Base-by-base conservation (phyloP, 495 filamentous ascomycete species). In the Bryoglossum gracile region DNA sequence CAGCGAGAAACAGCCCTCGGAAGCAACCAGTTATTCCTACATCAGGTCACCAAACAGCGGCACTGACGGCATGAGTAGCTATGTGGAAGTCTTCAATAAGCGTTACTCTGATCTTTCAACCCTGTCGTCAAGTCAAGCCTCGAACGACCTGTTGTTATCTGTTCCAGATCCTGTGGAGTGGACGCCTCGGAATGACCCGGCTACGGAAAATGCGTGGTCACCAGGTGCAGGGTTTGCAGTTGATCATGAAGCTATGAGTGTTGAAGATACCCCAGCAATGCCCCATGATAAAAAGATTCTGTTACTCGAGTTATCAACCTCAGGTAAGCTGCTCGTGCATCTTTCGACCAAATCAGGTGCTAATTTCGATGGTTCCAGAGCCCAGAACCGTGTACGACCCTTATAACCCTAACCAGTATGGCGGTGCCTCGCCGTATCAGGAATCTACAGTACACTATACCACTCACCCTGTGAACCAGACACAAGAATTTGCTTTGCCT, bases 101-200 rank as follows among this genome's bases (percentile, higher is more conserved):
- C 40, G 14, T 1, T 52, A 46, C 36, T 52, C 49, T 3, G 25
- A 40, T 17, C 8, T 14, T 8, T 52, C 49, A 3, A 38, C 28
- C 17, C n/a, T 2, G 4, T 26, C 45, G 5, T 39, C 33, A 18
- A 17, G 33, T 8, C 18, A 9, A 9, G 35, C 2, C 2, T 48
- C 35, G 18, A 40, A 22, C 21, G 14, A 10, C 3, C 11, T 3
- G 37, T 40, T 18, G 2, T n/a, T n/a, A n/a, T 21, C 37, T 10
- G 22, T n/a, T 18, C 37, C 5, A 11, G 11, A 4, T 4, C 4
- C 21, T 18, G 16, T 11, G 8, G 8, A 11, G 14, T 40, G 37
- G 26, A n/a, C n/a, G n/a, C n/a, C n/a, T n/a, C n/a, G n/a, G 11
- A 17, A 13, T 25, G 38, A 23, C 13, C 38, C 32, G n/a, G 48